Evolutionary conservation across 495 filamentous ascomycete genomes (phyloP).

Genomic region (Tuber microsphaerosporum): DNA sequence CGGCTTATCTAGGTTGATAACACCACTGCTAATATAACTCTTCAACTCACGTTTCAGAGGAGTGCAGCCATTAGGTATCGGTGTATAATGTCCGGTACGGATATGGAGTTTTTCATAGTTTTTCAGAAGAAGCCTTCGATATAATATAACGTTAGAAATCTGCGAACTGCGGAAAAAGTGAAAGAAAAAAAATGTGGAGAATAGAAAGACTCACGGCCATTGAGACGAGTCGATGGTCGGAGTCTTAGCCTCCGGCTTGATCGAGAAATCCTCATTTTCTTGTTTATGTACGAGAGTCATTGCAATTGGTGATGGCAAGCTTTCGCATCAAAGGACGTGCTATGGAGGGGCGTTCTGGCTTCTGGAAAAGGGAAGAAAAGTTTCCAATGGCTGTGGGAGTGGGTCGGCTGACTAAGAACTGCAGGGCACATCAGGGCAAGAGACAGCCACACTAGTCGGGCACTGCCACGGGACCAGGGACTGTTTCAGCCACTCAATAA

Average conservation of each 20-base stretch:
- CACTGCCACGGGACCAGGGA: not conserved
- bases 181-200: conserved; percentile 13
- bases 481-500: not conserved
- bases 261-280: conserved; percentile 65
- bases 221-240: conserved; percentile 67
- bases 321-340: conserved; percentile 20
- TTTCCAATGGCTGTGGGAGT: conserved; percentile 3
- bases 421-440: not conserved
- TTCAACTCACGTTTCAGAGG: conserved; percentile 88
- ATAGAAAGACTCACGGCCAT: conserved; percentile 54
- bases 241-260: conserved; percentile 73
- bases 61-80: conserved; percentile 78
- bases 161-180: not conserved
- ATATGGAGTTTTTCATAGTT: conserved; percentile 83
- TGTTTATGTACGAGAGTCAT: conserved; percentile 57
- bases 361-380: conserved; percentile 7
- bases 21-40: conserved; percentile 88
- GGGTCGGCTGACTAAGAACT: not conserved
- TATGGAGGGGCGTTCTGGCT: conserved; percentile 7
- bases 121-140: conserved; percentile 57
- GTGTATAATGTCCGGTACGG: conserved; percentile 85
- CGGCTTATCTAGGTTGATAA: conserved; percentile 98
- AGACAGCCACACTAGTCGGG: not conserved
- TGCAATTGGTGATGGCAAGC: conserved; percentile 32
- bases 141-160: conserved; percentile 15